Base-by-base conservation (phyloP, 2,329 filamentous ascomycete species). In the Xylariaceae sp. region DNA sequence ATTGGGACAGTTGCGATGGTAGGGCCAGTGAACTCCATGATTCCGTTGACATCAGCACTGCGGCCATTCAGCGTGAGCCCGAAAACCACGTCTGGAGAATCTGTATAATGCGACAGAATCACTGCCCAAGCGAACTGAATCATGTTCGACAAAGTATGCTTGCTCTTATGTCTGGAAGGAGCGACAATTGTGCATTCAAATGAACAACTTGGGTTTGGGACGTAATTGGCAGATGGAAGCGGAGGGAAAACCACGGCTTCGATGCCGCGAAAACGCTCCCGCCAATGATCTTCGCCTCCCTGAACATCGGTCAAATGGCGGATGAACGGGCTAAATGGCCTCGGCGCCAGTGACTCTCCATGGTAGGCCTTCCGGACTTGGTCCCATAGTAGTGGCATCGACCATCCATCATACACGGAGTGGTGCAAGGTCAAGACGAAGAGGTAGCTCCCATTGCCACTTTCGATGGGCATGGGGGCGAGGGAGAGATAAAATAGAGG, bases 391-490 rank as follows among this genome's bases (percentile, higher is more conserved):
- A 44, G 27, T 2, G 20, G 12, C 6, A 48, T 7, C 3, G 44
- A 42, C 22, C 36, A 40, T 17, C 48, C 48, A 32, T 50, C 48
- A 21, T 48, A 47, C 11, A 50, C 16, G 2, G 42, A 39, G 20
- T 50, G 48, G 29, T 50, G 48, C 6, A 48, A 42, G 3, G 38
- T 48, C 23, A 39, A 22, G 17, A 42, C 14, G 37, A 50, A 42
- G 6, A n/a, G 20, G n/a, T 42, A 22, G 10, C 8, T 12, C 2
- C 27, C 37, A 21, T n/a, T n/a, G n/a, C n/a, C n/a, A n/a, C n/a
- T 37, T 21, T 23, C 20, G 20, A 27, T 21, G 3, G 10, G 27
- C 21, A 37, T 3, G 8, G 46, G 42, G 14, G 42, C 42, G 2
- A 45, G n/a, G 1, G 46, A 48, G 5, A 48, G 12, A 35, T 39